phyloP scores from a whole-genome alignment of 2,329 filamentous ascomycete genomes.

The Aspergillus neotritici region DNA sequence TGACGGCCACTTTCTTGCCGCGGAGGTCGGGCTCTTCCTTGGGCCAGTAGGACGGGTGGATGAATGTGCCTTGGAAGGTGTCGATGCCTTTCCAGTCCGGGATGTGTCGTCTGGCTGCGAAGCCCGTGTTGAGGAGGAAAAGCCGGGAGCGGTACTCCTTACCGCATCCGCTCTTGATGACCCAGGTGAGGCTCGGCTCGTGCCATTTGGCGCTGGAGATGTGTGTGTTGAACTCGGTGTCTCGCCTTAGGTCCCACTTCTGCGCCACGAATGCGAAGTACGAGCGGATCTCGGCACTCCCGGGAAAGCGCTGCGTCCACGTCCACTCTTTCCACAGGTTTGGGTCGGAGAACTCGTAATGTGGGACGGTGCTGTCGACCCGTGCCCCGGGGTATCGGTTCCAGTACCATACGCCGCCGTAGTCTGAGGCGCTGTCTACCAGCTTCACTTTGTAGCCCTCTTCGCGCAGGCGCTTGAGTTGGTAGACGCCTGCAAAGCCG shows the following conservation, averaged over 20 bases:
- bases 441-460: conserved; percentile 46
- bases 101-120: conserved; percentile 41
- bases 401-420: conserved; percentile 53
- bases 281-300: conserved; percentile 33
- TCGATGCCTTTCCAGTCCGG: conserved; percentile 36
- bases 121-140: conserved; percentile 45
- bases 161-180: conserved; percentile 40
- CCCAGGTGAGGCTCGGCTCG: conserved; percentile 34
- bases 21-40: conserved; percentile 42
- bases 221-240: conserved; percentile 42
- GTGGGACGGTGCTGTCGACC: conserved; percentile 51
- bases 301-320: conserved; percentile 34
- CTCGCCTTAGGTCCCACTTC: conserved; percentile 40
- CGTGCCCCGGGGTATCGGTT: conserved; percentile 53
- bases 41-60: conserved; percentile 55
- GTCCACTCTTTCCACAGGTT: conserved; percentile 44
- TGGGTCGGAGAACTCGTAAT: conserved; percentile 51
- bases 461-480: conserved; percentile 49
- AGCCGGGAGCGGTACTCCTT: conserved; percentile 37
- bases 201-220: conserved; percentile 38
- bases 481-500: conserved; percentile 40
- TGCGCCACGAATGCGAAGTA: conserved; percentile 48
- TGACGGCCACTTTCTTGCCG: conserved; percentile 47
- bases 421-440: conserved; percentile 49
- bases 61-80: conserved; percentile 47